Evolutionary conservation across 2,329 filamentous ascomycete genomes (phyloP).

Genomic region (Sporothrix inflata): DNA sequence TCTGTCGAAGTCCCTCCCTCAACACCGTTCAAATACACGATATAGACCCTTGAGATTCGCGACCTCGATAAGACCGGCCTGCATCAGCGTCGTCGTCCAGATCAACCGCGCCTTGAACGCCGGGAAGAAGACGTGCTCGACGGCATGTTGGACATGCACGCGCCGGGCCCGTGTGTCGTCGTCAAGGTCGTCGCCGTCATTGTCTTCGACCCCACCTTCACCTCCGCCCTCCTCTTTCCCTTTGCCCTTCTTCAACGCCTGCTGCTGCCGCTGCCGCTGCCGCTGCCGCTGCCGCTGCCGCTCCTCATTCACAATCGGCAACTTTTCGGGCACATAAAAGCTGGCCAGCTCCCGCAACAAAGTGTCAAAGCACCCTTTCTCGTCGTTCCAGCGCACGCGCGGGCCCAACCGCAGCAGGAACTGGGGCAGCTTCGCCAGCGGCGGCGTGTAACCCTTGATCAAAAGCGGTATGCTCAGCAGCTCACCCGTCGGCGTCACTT

Average conservation of each 20-base stretch:
- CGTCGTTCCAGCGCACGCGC: conserved; percentile 81
- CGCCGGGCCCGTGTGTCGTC: conserved; percentile 62
- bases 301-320: conserved; percentile 54
- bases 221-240: conserved; percentile 18
- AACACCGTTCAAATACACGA: conserved; percentile 92
- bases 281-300: conserved; percentile 30
- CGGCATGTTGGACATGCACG: conserved; percentile 68
- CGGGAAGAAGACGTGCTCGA: conserved; percentile 89
- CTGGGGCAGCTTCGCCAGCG: conserved; percentile 80
- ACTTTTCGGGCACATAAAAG: conserved; percentile 86
- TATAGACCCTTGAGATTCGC: conserved; percentile 93
- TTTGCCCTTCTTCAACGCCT: conserved; percentile 34
- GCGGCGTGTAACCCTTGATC: conserved; percentile 85
- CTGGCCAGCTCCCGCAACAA: conserved; percentile 85
- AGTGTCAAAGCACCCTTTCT: conserved; percentile 81
- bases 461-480: conserved; percentile 80
- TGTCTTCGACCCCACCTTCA: conserved; percentile 32
- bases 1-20: neutral
- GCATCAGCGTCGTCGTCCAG: conserved; percentile 76
- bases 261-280: conserved; percentile 33
- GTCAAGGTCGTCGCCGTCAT: conserved; percentile 43
- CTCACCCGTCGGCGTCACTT: conserved; percentile 77
- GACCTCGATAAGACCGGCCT: conserved; percentile 77
- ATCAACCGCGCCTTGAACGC: conserved; percentile 82
- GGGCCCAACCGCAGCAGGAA: conserved; percentile 90